These are phyloP conservation scores for Chytriomyces sp. DNA, from an alignment of 192 early-diverging fungal species.

Conservation along the genomic window DNA sequence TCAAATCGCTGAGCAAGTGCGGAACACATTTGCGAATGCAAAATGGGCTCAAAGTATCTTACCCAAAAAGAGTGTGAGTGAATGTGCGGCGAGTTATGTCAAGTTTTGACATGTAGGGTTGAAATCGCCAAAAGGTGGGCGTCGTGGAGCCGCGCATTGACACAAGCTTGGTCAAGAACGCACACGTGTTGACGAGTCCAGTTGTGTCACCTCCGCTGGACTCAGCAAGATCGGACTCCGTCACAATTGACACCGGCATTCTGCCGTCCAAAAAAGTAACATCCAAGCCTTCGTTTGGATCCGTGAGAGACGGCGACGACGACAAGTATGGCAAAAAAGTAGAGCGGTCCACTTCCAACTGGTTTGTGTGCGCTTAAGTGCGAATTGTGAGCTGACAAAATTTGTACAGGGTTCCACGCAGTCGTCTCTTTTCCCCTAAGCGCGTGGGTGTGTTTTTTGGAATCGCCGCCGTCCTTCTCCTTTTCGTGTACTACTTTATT, in stretches of 20 bases:
- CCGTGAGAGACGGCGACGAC: constrained; percentile 19
- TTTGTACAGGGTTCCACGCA: neutral
- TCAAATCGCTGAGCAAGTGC: constrained; percentile 34
- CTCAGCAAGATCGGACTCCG: neutral
- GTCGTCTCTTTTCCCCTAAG: constrained; percentile 19
- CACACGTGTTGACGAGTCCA: constrained; percentile 5
- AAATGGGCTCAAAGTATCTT: constrained; percentile 44
- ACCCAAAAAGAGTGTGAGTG: constrained; percentile 14
- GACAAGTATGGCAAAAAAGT: constrained; percentile 22
- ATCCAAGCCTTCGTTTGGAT: constrained; percentile 5
- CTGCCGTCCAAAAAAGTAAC: constrained; percentile 19
- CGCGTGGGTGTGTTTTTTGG: neutral
- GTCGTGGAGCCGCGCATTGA: neutral
- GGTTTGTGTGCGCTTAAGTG: neutral
- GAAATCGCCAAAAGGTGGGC: too few species aligned
- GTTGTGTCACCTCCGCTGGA: neutral
- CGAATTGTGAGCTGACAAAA: too few species aligned
- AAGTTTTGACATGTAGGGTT: too few species aligned
- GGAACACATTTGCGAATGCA: constrained; percentile 26
- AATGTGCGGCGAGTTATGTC: too few species aligned
- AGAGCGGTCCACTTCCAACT: too few species aligned
- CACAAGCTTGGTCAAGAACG: constrained; percentile 1
- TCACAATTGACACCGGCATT: constrained; percentile 16
- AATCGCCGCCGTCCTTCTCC: neutral
- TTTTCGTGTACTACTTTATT: constrained; percentile 32